phyloP scores from a whole-genome alignment of 177 flowering plant species.

The Vitis hybrid region DNA sequence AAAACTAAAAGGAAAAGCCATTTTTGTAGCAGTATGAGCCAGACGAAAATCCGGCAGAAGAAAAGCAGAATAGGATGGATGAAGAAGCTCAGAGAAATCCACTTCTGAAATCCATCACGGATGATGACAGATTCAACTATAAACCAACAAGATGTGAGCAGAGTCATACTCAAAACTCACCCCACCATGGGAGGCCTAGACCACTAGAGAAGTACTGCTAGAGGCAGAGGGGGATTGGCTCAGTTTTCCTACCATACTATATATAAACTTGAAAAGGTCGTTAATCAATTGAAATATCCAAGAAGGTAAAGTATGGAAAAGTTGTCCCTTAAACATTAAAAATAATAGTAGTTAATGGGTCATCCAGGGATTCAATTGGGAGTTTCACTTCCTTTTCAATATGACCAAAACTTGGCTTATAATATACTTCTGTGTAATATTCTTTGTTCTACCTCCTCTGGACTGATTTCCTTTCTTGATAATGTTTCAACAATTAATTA shows the following conservation, averaged over 20 bases:
- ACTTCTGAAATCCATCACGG: slow-evolving; percentile 46
- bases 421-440: not conserved
- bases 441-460: not conserved
- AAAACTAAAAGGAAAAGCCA: slow-evolving; percentile 12
- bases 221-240: slow-evolving; percentile 5
- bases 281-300: not conserved
- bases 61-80: slow-evolving; percentile 45
- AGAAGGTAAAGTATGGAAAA: slow-evolving; percentile 1
- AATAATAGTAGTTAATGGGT: slow-evolving; percentile 4
- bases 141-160: slow-evolving; percentile 43
- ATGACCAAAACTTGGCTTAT: slow-evolving; percentile 14
- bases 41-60: slow-evolving; percentile 39
- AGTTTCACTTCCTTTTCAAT: slow-evolving; percentile 5
- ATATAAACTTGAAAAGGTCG: slow-evolving; percentile 6
- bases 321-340: not conserved
- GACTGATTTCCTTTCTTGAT: not conserved
- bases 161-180: slow-evolving; percentile 29
- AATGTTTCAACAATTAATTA: not conserved
- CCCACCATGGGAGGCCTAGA: not conserved
- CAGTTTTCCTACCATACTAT: too few relatives aligned
- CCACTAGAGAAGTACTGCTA: not conserved
- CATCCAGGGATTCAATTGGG: not conserved
- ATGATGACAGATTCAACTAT: slow-evolving; percentile 36
- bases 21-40: slow-evolving; percentile 22
- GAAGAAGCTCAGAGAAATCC: slow-evolving; percentile 49